Base-by-base conservation (phyloP, 1,139 yeast species). In the Eremothecium cymbalariae region DNA sequence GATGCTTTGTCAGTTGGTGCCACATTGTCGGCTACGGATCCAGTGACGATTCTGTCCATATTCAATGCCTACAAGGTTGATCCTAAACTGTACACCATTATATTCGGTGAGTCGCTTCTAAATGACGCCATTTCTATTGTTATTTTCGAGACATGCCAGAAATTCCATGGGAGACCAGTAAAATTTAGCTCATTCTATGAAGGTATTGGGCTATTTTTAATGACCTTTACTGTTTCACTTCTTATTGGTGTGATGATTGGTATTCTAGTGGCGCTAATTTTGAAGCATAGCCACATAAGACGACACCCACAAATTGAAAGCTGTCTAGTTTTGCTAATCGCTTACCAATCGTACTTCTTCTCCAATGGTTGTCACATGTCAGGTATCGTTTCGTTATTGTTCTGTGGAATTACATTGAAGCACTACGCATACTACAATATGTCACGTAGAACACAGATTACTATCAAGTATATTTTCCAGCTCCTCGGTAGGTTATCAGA, bases 341-440 rank as follows among this genome's bases (percentile, higher is more conserved):
- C 98, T 6, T 93, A 93, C 56, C 95, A 88, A 48, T 84, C 97
- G 0, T 93, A 93, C 57, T 93, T 93, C 66, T 90, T 93, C 60
- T 88, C 97, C 32, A 93, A 90, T 55, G 99, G 98, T 28, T 93
- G 98, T 48, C 98, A 93, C 57, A 90, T 90, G 98, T 86, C 96
- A 5, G 99, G 99, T 32, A 93, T 90, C 49, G 99, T 93, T 6
- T 85, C 96, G 2, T 67, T 93, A 44, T 64, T 93, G 45, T 93
- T 93, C 63, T 90, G 97, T 58, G 98, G 98, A 36, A 88, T 93
- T 43, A 90, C 98, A 3, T 65, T 93, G 55, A 90, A 90, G 59
- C 98, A 93, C 60, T 93, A 93, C 56, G 98, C 98, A 12, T 88
- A 86, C 62, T 90, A 73, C 62, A 93, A 88, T 62, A 93, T 93